Conservation (phyloP, 2,329 filamentous ascomycete species). For the Scedosporium minutisporum region DNA sequence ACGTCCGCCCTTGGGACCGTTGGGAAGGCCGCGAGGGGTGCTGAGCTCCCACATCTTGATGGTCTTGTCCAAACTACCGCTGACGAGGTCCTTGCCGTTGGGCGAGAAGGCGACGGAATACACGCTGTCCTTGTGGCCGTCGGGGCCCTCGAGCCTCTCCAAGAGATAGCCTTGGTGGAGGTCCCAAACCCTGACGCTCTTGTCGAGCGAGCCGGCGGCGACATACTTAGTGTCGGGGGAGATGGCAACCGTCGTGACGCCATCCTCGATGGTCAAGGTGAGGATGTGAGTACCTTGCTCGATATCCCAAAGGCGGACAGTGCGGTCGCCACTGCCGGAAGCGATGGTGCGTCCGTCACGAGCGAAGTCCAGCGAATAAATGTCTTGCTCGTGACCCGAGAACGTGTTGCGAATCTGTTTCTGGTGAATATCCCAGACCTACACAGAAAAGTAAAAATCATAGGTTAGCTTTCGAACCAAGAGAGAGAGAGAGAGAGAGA, state of each 20-base stretch:
- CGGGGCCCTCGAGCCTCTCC: constrained; percentile 83
- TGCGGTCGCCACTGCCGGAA: constrained; percentile 88
- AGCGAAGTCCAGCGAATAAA: constrained; percentile 92
- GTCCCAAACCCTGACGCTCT: constrained; percentile 97
- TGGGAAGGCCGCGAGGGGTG: constrained; percentile 57
- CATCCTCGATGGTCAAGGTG: constrained; percentile 87
- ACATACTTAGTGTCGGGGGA: constrained; percentile 92
- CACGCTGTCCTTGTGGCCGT: constrained; percentile 93
- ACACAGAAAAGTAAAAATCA: constrained; percentile 8
- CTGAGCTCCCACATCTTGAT: constrained; percentile 99
- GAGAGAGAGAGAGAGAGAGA: neutral
- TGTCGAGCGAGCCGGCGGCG: constrained; percentile 88
- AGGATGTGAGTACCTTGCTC: constrained; percentile 73
- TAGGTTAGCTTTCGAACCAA: constrained; percentile 4
- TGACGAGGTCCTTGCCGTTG: constrained; percentile 84
- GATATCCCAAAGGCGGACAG: constrained; percentile 93
- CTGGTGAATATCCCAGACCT: constrained; percentile 90
- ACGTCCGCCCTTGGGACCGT: constrained; percentile 72
- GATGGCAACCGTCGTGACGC: constrained; percentile 94
- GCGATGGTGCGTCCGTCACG: constrained; percentile 90
- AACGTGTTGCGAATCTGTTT: constrained; percentile 87
- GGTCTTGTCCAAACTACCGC: constrained; percentile 90
- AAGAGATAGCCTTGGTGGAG: constrained; percentile 76
- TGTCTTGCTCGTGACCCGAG: constrained; percentile 95
- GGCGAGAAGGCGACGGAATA: constrained; percentile 96